phyloP scores from a whole-genome alignment of 345 rosid genomes.

The Citrus cavaleriei region DNA sequence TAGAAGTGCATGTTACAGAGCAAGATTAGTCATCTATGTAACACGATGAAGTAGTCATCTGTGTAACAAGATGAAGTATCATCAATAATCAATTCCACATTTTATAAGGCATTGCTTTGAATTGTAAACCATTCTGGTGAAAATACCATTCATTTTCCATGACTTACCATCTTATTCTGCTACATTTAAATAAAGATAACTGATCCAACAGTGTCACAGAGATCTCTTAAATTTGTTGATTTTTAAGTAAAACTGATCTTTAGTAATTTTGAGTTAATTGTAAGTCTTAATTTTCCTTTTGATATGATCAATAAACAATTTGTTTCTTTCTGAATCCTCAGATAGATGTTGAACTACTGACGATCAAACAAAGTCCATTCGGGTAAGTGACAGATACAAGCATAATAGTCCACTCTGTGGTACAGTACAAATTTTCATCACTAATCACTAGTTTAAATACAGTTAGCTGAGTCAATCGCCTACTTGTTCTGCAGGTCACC shows the following conservation, averaged over 20 bases:
- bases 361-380: constrained; percentile 89
- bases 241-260: no score
- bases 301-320: not conserved
- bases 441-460: not conserved
- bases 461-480: not conserved
- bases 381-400: constrained; percentile 47
- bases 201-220: no score
- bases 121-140: no score
- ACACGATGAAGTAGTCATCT: not conserved
- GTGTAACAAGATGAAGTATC: not conserved
- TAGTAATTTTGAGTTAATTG: no score
- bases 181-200: no score
- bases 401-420: not conserved
- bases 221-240: no score
- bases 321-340: constrained; percentile 28
- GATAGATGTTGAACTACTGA: constrained; percentile 80
- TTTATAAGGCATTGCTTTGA: not conserved
- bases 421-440: not conserved
- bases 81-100: not conserved
- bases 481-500: constrained; percentile 52
- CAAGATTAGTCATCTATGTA: not conserved
- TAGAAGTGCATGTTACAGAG: not conserved
- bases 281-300: no score
- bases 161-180: not conserved
- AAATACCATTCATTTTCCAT: not conserved